Percentiles rank a stretch among this genome's conserved stretches.
Conservation (phyloP, 208 protist genomes). For the Trypanosoma congolense region DNA sequence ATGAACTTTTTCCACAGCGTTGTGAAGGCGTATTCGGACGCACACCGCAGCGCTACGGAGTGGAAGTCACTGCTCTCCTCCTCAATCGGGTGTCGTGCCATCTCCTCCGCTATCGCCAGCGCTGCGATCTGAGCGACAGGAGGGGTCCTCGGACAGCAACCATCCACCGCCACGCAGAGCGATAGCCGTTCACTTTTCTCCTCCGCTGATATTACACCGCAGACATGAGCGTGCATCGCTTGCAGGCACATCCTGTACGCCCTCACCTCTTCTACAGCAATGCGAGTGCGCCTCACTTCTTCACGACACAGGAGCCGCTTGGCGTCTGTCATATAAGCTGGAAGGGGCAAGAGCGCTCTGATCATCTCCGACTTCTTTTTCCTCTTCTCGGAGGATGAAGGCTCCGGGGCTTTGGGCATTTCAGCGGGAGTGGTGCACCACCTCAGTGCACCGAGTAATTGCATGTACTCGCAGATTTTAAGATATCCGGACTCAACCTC, state of each 20-base stretch:
- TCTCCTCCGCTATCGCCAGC: slow-evolving; percentile 15
- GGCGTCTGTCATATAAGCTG: background rate
- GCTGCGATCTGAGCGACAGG: slow-evolving; percentile 3
- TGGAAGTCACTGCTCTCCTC: slow-evolving; percentile 1
- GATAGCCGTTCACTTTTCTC: slow-evolving; percentile 3
- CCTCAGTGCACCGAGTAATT: slow-evolving; percentile 5
- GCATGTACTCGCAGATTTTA: background rate
- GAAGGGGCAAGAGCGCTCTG: slow-evolving; percentile 1
- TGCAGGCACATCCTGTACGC: background rate
- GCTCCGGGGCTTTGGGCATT: background rate
- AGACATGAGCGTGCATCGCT: background rate
- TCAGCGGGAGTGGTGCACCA: background rate
- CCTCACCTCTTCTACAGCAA: slow-evolving; percentile 8
- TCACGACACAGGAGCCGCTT: slow-evolving; percentile 19
- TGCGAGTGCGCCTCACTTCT: slow-evolving; percentile 15
- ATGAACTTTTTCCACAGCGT: slow-evolving; percentile 23
- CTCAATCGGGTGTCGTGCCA: slow-evolving; percentile 18
- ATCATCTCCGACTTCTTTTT: background rate
- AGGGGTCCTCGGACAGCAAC: slow-evolving; percentile 1
- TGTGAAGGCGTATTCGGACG: slow-evolving; percentile 13
- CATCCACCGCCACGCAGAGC: slow-evolving; percentile 5
- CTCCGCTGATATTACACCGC: background rate
- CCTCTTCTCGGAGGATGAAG: background rate
- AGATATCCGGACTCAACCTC: slow-evolving; percentile 4
- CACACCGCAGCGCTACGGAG: slow-evolving; percentile 10